A percentile compares a stretch with the other conserved stretches of the same genome.
Conservation (phyloP, 2,329 filamentous ascomycete species). For the Aureobasidium sp. region DNA sequence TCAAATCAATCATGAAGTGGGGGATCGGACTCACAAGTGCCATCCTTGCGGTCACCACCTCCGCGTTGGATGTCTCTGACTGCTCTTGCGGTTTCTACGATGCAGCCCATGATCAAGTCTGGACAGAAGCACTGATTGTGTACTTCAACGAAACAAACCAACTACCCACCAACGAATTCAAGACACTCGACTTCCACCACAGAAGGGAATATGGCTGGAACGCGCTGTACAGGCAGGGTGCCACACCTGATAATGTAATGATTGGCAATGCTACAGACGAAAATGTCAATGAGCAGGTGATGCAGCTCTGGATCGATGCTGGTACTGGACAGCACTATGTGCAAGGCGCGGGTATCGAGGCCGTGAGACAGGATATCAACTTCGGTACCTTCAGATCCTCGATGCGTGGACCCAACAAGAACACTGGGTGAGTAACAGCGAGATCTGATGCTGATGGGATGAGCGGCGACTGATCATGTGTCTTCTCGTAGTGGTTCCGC, state of each 20-base stretch:
- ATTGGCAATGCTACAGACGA: neutral
- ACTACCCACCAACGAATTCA: constrained; percentile 31
- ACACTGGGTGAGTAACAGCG: constrained; percentile 1
- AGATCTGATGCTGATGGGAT: neutral
- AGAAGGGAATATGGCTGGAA: constrained; percentile 44
- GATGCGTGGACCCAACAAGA: constrained; percentile 27
- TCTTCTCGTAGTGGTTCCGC: constrained; percentile 32
- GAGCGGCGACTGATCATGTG: neutral
- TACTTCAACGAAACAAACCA: constrained; percentile 45
- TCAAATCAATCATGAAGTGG: constrained; percentile 13
- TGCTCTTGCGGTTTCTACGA: constrained; percentile 45
- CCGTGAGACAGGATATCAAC: constrained; percentile 40
- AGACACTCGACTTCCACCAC: constrained; percentile 36
- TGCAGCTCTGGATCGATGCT: constrained; percentile 4
- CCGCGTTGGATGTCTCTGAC: constrained; percentile 18
- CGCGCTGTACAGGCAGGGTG: constrained; percentile 38
- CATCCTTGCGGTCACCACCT: constrained; percentile 1
- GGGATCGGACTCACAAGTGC: neutral
- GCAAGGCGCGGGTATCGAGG: constrained; percentile 38
- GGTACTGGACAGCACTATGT: constrained; percentile 33
- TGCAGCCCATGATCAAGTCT: constrained; percentile 31
- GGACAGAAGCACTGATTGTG: constrained; percentile 42
- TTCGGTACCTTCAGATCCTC: constrained; percentile 42
- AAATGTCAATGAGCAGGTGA: neutral
- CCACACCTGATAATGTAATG: constrained; percentile 33